Evolutionary conservation across 2,329 filamentous ascomycete species (phyloP).

Genomic region (Cadophora luteo-olivacea): DNA sequence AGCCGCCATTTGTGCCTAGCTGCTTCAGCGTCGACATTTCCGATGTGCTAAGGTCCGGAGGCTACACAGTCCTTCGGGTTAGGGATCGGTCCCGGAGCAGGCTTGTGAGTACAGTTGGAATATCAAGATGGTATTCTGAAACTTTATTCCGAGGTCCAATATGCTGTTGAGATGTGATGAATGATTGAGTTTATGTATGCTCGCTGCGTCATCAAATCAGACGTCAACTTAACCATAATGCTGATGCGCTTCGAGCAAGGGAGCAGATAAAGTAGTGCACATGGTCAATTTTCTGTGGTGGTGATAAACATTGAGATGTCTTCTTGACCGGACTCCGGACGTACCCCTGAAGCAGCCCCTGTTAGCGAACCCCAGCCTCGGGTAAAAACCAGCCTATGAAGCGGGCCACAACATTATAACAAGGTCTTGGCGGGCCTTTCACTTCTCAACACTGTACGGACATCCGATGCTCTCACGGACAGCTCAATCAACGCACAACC

Average conservation of each 20-base stretch:
- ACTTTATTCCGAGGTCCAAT: background rate
- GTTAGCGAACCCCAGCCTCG: constrained; percentile 1
- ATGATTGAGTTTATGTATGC: background rate
- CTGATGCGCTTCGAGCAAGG: background rate
- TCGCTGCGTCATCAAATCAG: constrained; percentile 1
- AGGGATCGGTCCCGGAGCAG: background rate
- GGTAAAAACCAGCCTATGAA: background rate
- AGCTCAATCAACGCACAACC: constrained; percentile 2
- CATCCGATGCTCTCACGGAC: constrained; percentile 16
- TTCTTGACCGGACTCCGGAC: constrained; percentile 15
- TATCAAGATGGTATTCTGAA: background rate
- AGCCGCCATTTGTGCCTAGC: background rate
- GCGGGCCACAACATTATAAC: background rate
- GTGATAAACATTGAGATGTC: background rate
- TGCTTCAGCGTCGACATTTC: constrained; percentile 1
- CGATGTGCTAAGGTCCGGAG: background rate
- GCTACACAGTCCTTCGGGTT: background rate
- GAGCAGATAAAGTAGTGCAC: background rate
- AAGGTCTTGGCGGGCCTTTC: background rate
- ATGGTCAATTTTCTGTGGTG: background rate
- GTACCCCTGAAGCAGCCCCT: background rate
- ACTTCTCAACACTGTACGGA: constrained; percentile 12
- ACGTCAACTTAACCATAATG: background rate
- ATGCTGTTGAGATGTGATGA: background rate
- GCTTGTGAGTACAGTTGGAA: background rate